phyloP scores from a whole-genome alignment of 2,329 filamentous ascomycete genomes.

The Magnaporthales sp. region DNA sequence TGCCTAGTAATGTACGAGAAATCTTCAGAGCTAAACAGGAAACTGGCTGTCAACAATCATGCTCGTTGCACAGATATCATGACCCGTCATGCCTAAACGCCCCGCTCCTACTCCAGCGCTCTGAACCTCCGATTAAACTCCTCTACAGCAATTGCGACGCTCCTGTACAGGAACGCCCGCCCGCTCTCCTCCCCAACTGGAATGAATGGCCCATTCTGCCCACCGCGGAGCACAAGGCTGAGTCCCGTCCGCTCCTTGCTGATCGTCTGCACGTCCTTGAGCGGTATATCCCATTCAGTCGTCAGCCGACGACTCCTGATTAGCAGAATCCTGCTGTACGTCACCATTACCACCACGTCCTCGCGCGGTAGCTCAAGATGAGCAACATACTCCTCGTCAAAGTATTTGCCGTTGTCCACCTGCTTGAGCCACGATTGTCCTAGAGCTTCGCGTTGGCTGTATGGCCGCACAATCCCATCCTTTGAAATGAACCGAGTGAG shows the following conservation, averaged over 20 bases:
- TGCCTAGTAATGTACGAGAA: neutral
- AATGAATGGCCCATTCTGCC: slow-evolving; percentile 88
- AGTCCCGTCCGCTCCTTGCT: slow-evolving; percentile 93
- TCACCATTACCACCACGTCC: slow-evolving; percentile 85
- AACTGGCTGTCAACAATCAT: neutral
- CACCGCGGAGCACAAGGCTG: slow-evolving; percentile 79
- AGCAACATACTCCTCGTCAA: slow-evolving; percentile 95
- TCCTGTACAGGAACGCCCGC: slow-evolving; percentile 53
- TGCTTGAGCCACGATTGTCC: slow-evolving; percentile 99
- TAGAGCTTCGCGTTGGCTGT: slow-evolving; percentile 87
- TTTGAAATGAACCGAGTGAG: slow-evolving; percentile 84
- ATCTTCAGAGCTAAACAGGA: neutral
- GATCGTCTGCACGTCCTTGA: slow-evolving; percentile 96
- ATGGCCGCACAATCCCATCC: slow-evolving; percentile 90
- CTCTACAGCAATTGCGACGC: slow-evolving; percentile 57
- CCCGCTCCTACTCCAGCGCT: slow-evolving; percentile 24
- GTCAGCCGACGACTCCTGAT: slow-evolving; percentile 78
- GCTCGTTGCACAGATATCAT: neutral
- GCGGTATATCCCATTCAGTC: slow-evolving; percentile 90
- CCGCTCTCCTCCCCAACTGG: slow-evolving; percentile 83
- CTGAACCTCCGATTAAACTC: slow-evolving; percentile 58
- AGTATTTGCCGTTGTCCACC: slow-evolving; percentile 93
- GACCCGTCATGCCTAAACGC: neutral
- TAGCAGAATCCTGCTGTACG: slow-evolving; percentile 78
- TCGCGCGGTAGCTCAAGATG: slow-evolving; percentile 86